phyloP scores from a whole-genome alignment of 441 rosid genomes.

The Euphorbia celastroides region DNA sequence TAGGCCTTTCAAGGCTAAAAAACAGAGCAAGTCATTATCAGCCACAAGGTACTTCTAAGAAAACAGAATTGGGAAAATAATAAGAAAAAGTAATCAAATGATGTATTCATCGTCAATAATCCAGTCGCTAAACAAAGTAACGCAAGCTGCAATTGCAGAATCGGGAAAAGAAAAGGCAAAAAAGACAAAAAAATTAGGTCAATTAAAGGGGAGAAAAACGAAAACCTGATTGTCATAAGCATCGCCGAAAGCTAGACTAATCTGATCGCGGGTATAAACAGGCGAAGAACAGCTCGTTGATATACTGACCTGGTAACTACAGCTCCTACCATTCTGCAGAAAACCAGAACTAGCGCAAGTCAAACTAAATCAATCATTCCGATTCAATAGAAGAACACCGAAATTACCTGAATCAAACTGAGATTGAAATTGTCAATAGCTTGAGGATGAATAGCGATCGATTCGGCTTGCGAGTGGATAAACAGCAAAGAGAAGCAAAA shows the following conservation, averaged over 20 bases:
- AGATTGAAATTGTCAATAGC: constrained; percentile 42
- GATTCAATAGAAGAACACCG: too few relatives aligned
- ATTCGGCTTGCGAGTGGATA: constrained; percentile 23
- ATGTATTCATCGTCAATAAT: too few relatives aligned
- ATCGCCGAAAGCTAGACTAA: constrained; percentile 69
- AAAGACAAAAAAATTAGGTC: background rate
- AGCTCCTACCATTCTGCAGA: constrained; percentile 42
- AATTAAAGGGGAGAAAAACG: background rate
- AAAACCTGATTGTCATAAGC: constrained; percentile 84
- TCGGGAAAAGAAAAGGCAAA: background rate
- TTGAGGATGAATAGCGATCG: constrained; percentile 35
- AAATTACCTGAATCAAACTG: constrained; percentile 37
- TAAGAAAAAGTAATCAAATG: too few relatives aligned
- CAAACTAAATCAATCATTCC: background rate
- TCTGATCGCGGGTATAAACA: constrained; percentile 56
- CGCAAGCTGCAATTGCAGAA: too few relatives aligned
- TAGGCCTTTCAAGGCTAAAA: too few relatives aligned
- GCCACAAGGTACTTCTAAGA: too few relatives aligned
- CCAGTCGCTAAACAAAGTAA: too few relatives aligned
- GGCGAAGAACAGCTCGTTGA: constrained; percentile 71
- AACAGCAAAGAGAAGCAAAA: constrained; percentile 23
- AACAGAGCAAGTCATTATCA: too few relatives aligned
- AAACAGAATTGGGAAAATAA: too few relatives aligned
- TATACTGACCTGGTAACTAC: constrained; percentile 52
- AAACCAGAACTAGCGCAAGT: background rate